phyloP scores from a whole-genome alignment of 2,329 filamentous ascomycete species.

The Claviceps capensis region DNA sequence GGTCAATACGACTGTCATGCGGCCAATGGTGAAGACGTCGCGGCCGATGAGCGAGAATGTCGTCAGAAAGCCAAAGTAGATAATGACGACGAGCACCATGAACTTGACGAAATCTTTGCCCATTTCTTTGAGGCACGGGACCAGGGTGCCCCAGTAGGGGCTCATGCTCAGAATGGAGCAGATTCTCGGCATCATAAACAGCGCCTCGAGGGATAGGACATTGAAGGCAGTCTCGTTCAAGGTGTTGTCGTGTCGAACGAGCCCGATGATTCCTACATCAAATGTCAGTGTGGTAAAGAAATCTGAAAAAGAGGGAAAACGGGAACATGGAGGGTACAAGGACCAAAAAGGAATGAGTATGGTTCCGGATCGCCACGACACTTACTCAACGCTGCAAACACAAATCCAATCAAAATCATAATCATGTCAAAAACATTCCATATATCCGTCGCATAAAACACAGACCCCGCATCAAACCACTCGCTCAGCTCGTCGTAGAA shows the following conservation, averaged over 20 bases:
- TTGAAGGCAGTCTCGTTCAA: constrained; percentile 77
- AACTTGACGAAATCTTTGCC: constrained; percentile 85
- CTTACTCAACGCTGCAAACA: constrained; percentile 62
- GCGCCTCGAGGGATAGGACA: constrained; percentile 73
- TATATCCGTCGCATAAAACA: constrained; percentile 74
- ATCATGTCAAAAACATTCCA: constrained; percentile 64
- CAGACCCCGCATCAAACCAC: constrained; percentile 70
- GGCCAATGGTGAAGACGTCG: constrained; percentile 46
- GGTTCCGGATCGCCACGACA: background rate
- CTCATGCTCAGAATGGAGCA: constrained; percentile 78
- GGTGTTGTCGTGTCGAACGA: constrained; percentile 37
- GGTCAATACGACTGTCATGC: constrained; percentile 65
- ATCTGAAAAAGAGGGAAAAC: background rate
- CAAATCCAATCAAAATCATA: constrained; percentile 59
- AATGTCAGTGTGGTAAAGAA: background rate
- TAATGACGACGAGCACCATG: constrained; percentile 61
- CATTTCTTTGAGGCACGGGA: constrained; percentile 90
- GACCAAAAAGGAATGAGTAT: background rate
- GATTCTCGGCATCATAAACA: constrained; percentile 81
- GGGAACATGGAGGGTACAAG: background rate
- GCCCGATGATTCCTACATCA: constrained; percentile 17
- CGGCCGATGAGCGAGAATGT: constrained; percentile 72
- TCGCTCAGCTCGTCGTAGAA: constrained; percentile 79
- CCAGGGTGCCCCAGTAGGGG: constrained; percentile 80
- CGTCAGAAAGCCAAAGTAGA: constrained; percentile 81